Evolutionary conservation across 2,329 filamentous ascomycete genomes (phyloP), one percentile per base, ranked within the genome.

Genomic region (Leptographium radiaticola): DNA sequence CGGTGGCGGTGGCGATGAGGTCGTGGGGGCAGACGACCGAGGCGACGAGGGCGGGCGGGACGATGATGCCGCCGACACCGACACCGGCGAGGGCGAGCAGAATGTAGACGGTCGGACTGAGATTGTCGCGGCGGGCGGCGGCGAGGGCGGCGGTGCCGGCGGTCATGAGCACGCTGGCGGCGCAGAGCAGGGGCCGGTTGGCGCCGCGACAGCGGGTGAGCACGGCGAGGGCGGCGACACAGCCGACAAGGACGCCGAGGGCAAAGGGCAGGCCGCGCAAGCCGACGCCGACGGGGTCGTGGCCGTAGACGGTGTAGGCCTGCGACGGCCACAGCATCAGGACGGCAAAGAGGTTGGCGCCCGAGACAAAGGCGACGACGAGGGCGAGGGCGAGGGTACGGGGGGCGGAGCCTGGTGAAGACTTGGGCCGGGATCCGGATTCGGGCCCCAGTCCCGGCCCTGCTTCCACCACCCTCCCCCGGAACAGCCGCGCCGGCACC

Each of bases 21-120:
- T 86, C 82, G 62, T 83, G 79, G 0, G 83, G 82, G 57, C 81
- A 85, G 59, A 86, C 80, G 60, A 86, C 85, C 11, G 80, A 82
- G 8, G 80, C 79, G 55, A 86, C 83, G 59, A 86, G 83, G 1
- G 79, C 81, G 1, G 79, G 77, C 0, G 83, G 83, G 6, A 87
- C 78, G 16, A 86, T 77, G 51, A 86, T 82, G 1, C 80, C 83
- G 8, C 83, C 83, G 6, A 86, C 79, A 8, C 83, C 83, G 2
- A 86, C 64, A 6, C 79, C 77, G 2, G 81, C 80, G 6, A 86
- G 62, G 15, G 78, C 68, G n/a, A 86, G 69, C 31, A 84, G 66
- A 15, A 71, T 75, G 68, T 77, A 83, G 16, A 82, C 66, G 18
- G 70, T 66, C 55, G 70, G 31, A 1, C 20, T 59, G 51, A 81